These are phyloP conservation scores for Talaromyces wortmannii DNA, from an alignment of 495 filamentous ascomycete species.

Conservation along the genomic window DNA sequence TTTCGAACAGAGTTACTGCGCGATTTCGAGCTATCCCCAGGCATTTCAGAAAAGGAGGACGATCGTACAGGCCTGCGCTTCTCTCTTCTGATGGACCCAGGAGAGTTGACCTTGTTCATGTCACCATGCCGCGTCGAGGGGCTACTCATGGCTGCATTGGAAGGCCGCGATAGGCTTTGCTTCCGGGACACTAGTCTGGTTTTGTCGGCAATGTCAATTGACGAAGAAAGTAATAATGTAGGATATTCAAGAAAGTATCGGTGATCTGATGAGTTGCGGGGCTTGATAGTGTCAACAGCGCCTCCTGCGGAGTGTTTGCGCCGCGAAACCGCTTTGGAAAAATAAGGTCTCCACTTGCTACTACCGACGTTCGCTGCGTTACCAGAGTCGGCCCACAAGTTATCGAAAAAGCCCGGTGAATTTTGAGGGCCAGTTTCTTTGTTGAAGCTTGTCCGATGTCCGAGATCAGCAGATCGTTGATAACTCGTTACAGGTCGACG, in stretches of 20 bases:
- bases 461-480: constrained; percentile 67
- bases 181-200: background rate
- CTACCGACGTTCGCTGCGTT: background rate
- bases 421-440: background rate
- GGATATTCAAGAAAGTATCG: constrained; percentile 1
- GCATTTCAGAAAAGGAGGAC: constrained; percentile 23
- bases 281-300: constrained; percentile 10
- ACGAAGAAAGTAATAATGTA: constrained; percentile 1
- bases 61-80: constrained; percentile 18
- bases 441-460: background rate
- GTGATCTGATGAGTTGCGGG: constrained; percentile 16
- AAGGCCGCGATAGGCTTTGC: background rate
- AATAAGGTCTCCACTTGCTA: constrained; percentile 38
- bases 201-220: background rate
- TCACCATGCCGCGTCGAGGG: constrained; percentile 1
- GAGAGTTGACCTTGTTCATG: background rate
- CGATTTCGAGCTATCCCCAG: constrained; percentile 1
- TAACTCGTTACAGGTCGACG: constrained; percentile 82
- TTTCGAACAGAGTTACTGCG: background rate
- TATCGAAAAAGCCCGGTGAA: background rate
- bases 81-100: background rate
- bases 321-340: constrained; percentile 22
- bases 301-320: constrained; percentile 1
- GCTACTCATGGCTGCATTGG: background rate
- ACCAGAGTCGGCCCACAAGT: background rate